These are phyloP conservation scores for Jasminum sambac DNA, from an alignment of 257 asterid genomes.

Conservation along the genomic window DNA sequence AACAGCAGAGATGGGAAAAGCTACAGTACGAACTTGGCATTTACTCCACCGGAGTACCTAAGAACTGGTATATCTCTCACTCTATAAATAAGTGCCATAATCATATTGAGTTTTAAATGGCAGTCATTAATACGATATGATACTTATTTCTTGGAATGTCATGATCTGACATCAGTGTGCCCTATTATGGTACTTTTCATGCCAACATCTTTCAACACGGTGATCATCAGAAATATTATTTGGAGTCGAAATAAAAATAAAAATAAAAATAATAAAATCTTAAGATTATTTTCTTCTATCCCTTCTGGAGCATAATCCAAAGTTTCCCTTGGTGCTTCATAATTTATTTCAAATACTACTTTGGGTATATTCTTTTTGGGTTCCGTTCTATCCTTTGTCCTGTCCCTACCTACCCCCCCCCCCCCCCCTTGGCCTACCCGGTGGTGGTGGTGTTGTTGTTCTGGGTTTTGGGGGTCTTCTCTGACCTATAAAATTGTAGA, in stretches of 20 bases:
- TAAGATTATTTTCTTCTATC: background rate
- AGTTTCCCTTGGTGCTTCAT: background rate
- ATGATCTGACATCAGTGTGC: background rate
- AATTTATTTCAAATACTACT: background rate
- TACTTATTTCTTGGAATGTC: background rate
- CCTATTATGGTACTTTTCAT: background rate
- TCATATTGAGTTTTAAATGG: background rate
- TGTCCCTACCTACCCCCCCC: too few relatives aligned
- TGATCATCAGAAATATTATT: background rate
- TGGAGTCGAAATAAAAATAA: background rate
- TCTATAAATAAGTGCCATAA: background rate
- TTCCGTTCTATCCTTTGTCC: background rate
- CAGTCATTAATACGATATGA: background rate
- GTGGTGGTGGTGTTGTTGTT: background rate
- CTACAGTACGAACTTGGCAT: constrained; percentile 71
- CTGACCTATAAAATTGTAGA: background rate
- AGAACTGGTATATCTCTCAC: constrained; percentile 51
- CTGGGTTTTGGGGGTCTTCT: background rate
- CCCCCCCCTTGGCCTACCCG: too few relatives aligned
- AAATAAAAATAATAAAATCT: too few relatives aligned
- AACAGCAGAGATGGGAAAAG: constrained; percentile 76
- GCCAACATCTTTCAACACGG: background rate
- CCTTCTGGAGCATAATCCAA: background rate
- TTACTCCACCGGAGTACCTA: constrained; percentile 73
- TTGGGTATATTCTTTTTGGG: background rate